Percentiles rank a stretch among this genome's conserved stretches.
Evolutionary conservation across 73 alveolate genomes (phyloP).

Genomic region (Uronychia binucleata): DNA sequence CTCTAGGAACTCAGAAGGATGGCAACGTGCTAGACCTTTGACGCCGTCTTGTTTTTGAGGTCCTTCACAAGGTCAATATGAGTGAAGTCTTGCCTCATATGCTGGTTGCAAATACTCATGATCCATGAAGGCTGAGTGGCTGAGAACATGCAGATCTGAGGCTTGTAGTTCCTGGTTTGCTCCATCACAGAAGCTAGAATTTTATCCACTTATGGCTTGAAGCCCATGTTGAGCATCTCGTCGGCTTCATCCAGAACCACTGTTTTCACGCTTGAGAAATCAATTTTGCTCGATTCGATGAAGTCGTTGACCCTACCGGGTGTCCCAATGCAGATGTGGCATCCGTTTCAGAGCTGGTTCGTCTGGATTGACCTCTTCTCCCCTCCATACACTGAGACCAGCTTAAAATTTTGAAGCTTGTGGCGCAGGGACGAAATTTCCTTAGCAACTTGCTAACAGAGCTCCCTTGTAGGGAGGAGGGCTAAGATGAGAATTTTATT

Average conservation of each 20-base stretch:
- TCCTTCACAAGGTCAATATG: constrained; percentile 96
- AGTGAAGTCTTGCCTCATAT: constrained; percentile 89
- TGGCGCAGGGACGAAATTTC: constrained; percentile 88
- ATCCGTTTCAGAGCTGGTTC: constrained; percentile 94
- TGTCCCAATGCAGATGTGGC: constrained; percentile 96
- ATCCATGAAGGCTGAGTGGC: constrained; percentile 98
- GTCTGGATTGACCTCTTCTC: constrained; percentile 93
- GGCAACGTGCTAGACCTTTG: constrained; percentile 81
- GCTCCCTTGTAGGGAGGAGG: constrained; percentile 88
- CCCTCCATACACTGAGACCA: constrained; percentile 92
- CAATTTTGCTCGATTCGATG: constrained; percentile 84
- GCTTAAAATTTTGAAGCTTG: constrained; percentile 75
- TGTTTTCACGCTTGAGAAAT: constrained; percentile 87
- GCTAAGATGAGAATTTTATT: constrained; percentile 75
- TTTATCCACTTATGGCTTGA: constrained; percentile 97
- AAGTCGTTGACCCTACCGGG: constrained; percentile 98
- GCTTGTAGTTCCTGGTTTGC: constrained; percentile 70
- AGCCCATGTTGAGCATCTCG: constrained; percentile 96
- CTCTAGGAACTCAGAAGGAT: constrained; percentile 69
- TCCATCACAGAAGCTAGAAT: constrained; percentile 94
- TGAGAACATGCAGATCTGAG: constrained; percentile 92
- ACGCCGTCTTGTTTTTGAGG: constrained; percentile 96
- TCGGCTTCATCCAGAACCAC: constrained; percentile 98
- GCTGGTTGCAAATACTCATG: constrained; percentile 61
- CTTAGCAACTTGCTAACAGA: constrained; percentile 84